A percentile compares a stretch with the other conserved stretches of the same genome.
These are phyloP conservation scores for Andrographis paniculata DNA, from an alignment of 305 asterid genomes.

Conservation along the genomic window DNA sequence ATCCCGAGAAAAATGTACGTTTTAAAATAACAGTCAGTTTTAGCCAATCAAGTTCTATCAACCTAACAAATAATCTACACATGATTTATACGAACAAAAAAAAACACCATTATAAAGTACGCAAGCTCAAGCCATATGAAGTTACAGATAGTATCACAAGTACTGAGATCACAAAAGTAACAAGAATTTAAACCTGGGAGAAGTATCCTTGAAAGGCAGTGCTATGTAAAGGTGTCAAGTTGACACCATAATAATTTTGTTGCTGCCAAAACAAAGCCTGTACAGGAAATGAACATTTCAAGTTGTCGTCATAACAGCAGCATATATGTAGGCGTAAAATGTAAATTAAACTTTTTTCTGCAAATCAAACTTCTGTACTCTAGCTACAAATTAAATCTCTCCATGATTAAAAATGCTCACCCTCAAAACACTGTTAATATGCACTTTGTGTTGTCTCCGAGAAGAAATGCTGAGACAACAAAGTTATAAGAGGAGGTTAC, in stretches of 20 bases:
- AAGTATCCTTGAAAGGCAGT: constrained; percentile 97
- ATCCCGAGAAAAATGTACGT: too few relatives aligned
- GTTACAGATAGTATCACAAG: neutral
- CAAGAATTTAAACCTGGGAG: constrained; percentile 59
- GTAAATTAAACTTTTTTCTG: neutral
- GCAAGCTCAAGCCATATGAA: constrained; percentile 3
- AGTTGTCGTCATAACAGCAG: neutral
- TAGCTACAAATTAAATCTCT: neutral
- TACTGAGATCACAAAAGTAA: constrained; percentile 8
- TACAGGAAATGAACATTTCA: constrained; percentile 11
- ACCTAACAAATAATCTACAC: too few relatives aligned
- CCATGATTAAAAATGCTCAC: neutral
- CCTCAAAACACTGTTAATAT: too few relatives aligned
- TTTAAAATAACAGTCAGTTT: too few relatives aligned
- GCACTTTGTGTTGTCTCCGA: neutral
- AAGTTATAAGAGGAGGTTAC: constrained; percentile 26
- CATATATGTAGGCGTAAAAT: neutral
- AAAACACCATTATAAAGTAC: neutral
- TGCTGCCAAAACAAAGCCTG: constrained; percentile 99
- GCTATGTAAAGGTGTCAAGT: constrained; percentile 81
- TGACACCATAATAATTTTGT: constrained; percentile 87
- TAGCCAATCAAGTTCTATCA: too few relatives aligned
- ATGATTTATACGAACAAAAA: too few relatives aligned
- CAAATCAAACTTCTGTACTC: neutral
- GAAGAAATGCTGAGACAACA: constrained; percentile 12